phyloP scores from a whole-genome alignment of 2,329 filamentous ascomycete genomes.

The Paramyrothecium roridum region DNA sequence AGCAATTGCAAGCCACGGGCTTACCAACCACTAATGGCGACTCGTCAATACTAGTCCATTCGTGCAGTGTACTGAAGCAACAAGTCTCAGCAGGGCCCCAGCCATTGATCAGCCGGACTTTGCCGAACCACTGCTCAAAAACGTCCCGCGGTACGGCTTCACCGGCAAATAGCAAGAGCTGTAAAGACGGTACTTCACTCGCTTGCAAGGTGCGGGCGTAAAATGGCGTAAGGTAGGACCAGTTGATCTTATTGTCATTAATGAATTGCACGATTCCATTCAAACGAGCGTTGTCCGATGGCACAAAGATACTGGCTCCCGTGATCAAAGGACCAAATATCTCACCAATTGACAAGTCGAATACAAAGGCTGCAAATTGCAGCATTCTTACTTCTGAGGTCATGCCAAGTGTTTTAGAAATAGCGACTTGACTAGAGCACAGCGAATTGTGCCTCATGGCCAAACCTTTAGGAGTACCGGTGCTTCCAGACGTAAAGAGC shows the following conservation, averaged over 20 bases:
- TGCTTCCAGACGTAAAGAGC: conserved; percentile 21
- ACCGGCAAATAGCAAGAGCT: conserved; percentile 12
- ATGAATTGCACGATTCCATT: conserved; percentile 2
- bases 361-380: conserved; percentile 5
- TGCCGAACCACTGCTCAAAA: conserved; percentile 9
- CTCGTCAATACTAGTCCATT: background rate
- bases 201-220: conserved; percentile 1
- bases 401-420: conserved; percentile 2
- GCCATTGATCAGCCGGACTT: conserved; percentile 14
- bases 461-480: conserved; percentile 19
- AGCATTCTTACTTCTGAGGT: conserved; percentile 3
- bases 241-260: background rate
- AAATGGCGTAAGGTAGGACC: conserved; percentile 2
- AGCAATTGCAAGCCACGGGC: conserved; percentile 3
- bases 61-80: conserved; percentile 8
- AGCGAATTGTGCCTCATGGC: conserved; percentile 13
- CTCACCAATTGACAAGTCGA: conserved; percentile 3
- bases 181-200: background rate
- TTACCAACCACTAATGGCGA: conserved; percentile 5
- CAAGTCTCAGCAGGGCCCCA: conserved; percentile 17
- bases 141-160: conserved; percentile 13
- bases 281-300: conserved; percentile 3
- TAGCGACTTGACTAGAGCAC: conserved; percentile 6
- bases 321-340: conserved; percentile 3
- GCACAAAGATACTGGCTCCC: conserved; percentile 3